Evolutionary conservation across 2,329 filamentous ascomycete genomes (phyloP).

Genomic region (Fusarium ambrosium): DNA sequence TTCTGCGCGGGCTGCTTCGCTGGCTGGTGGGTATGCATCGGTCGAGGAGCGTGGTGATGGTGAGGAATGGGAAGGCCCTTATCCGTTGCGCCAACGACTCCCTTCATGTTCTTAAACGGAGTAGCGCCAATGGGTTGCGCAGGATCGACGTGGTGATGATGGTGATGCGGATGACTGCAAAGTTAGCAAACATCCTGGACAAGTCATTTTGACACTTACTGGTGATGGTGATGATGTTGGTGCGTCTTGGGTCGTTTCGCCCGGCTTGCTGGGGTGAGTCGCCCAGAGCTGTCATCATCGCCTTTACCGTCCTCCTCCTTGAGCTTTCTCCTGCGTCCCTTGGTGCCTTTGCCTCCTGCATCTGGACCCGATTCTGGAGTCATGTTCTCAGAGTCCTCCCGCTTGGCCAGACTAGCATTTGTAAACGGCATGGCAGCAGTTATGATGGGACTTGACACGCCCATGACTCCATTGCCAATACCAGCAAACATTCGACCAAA

Average conservation of each 20-base stretch:
- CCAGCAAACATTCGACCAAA: constrained; percentile 96
- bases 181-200: constrained; percentile 38
- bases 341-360: constrained; percentile 56
- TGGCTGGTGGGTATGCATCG: constrained; percentile 43
- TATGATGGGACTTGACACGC: constrained; percentile 65
- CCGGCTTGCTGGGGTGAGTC: constrained; percentile 70
- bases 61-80: constrained; percentile 57
- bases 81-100: constrained; percentile 59
- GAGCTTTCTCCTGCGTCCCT: constrained; percentile 75
- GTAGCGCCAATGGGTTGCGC: constrained; percentile 58
- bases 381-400: constrained; percentile 65
- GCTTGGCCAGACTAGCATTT: constrained; percentile 59
- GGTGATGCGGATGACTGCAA: constrained; percentile 67
- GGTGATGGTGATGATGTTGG: constrained; percentile 76
- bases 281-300: constrained; percentile 76
- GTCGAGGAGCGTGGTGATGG: constrained; percentile 63
- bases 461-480: constrained; percentile 75
- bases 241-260: constrained; percentile 78
- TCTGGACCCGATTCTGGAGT: constrained; percentile 62
- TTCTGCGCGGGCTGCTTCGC: constrained; percentile 43
- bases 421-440: constrained; percentile 61
- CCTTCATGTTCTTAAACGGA: constrained; percentile 66
- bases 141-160: constrained; percentile 66
- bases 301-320: constrained; percentile 80
- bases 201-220: constrained; percentile 60